A percentile compares a stretch with the other conserved stretches of the same genome.
Evolutionary conservation across 352 stramenopile species (phyloP).

Genomic region (Globisporangium paddicum): DNA sequence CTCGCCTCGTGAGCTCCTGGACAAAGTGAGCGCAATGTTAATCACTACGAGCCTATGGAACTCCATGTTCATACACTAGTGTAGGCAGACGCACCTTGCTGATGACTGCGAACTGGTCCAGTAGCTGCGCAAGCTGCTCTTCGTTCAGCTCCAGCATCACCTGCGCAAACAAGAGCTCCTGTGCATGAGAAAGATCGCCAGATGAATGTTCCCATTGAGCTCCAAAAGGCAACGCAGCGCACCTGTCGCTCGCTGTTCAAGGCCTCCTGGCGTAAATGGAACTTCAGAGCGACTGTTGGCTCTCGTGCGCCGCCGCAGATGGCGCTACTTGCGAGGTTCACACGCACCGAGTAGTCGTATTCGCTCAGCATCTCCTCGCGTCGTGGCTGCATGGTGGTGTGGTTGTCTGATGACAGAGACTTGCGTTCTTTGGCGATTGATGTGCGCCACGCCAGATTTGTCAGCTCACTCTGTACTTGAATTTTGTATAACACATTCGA

Average conservation of each 20-base stretch:
- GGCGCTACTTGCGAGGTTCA: conserved; percentile 52
- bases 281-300: conserved; percentile 45
- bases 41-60: neutral
- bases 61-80: neutral
- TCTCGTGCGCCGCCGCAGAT: conserved; percentile 39
- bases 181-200: neutral
- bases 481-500: too few relatives aligned
- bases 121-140: conserved; percentile 27
- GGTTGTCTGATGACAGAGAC: neutral
- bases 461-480: too few relatives aligned
- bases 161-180: conserved; percentile 11
- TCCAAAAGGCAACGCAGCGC: conserved; percentile 7
- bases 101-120: conserved; percentile 34
- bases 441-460: neutral
- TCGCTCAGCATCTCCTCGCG: conserved; percentile 32
- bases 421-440: neutral
- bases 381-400: conserved; percentile 7
- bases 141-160: conserved; percentile 47
- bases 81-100: conserved; percentile 20
- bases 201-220: neutral
- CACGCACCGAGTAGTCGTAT: conserved; percentile 75
- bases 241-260: conserved; percentile 33
- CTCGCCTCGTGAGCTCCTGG: conserved; percentile 17
- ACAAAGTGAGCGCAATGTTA: neutral
- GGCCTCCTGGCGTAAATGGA: conserved; percentile 25